These are phyloP conservation scores for Backusella sp. DNA, from an alignment of 192 early-diverging fungal species.

Conservation along the genomic window DNA sequence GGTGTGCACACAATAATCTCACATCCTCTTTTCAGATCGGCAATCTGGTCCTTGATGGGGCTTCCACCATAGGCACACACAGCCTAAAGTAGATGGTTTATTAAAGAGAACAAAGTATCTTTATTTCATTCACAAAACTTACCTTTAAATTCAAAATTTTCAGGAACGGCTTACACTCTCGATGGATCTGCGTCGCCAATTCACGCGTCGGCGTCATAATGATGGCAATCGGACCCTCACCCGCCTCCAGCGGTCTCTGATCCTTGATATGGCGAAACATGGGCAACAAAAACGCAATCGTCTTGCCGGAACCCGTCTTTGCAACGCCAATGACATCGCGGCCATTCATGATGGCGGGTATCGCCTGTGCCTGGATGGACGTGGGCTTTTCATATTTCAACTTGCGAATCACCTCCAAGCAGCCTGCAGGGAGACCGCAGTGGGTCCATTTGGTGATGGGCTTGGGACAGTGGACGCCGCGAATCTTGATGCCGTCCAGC, in stretches of 20 bases:
- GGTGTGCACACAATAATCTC: conserved; percentile 94
- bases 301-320: conserved; percentile 93
- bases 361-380: conserved; percentile 87
- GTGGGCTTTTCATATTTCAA: conserved; percentile 86
- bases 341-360: conserved; percentile 96
- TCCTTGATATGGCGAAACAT: conserved; percentile 96
- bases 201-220: conserved; percentile 95
- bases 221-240: conserved; percentile 83
- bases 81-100: conserved; percentile 41
- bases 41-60: conserved; percentile 86
- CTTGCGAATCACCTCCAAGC: conserved; percentile 74
- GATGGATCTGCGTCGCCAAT: conserved; percentile 89
- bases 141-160: conserved; percentile 76
- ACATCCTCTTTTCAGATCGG: conserved; percentile 84
- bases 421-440: conserved; percentile 86
- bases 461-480: conserved; percentile 89
- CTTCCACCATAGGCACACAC: conserved; percentile 91
- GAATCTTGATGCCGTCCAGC: conserved; percentile 86
- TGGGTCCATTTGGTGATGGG: conserved; percentile 94
- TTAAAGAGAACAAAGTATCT: too few relatives aligned
- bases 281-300: conserved; percentile 89
- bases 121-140: not conserved
- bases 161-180: conserved; percentile 89
- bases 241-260: conserved; percentile 71
- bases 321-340: conserved; percentile 95